These are phyloP conservation scores for Colletotrichum lupini DNA, from an alignment of 2,329 filamentous ascomycete genomes.

Conservation along the genomic window DNA sequence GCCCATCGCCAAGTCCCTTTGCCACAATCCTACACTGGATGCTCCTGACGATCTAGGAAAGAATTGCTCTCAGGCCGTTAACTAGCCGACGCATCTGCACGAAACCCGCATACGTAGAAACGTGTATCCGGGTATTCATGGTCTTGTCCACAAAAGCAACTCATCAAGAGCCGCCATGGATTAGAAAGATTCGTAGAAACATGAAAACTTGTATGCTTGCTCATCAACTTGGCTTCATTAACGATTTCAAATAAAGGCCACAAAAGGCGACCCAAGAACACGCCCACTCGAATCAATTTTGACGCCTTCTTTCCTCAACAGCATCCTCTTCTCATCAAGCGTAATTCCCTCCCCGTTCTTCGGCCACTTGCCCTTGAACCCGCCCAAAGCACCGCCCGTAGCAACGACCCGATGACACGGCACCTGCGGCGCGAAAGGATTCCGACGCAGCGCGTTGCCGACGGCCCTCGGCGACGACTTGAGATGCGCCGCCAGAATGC, in stretches of 20 bases:
- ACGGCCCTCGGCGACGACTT: constrained; percentile 80
- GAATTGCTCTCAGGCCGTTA: not conserved
- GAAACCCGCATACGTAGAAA: not conserved
- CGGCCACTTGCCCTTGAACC: constrained; percentile 96
- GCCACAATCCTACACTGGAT: not conserved
- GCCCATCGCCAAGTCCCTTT: not conserved
- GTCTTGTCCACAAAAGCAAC: not conserved
- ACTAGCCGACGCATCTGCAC: not conserved
- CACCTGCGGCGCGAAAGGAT: constrained; percentile 85
- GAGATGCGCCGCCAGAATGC: constrained; percentile 74
- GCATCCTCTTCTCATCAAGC: constrained; percentile 70
- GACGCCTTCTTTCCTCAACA: constrained; percentile 74
- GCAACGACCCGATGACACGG: constrained; percentile 87
- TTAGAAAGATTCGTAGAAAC: too few relatives aligned
- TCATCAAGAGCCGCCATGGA: not conserved
- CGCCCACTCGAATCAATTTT: constrained; percentile 69
- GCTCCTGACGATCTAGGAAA: not conserved
- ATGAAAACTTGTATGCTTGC: not conserved
- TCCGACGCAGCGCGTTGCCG: constrained; percentile 79
- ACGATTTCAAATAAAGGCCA: constrained; percentile 47
- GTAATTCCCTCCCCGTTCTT: constrained; percentile 73
- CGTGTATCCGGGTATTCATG: not conserved
- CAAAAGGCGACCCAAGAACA: constrained; percentile 68
- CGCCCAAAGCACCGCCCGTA: constrained; percentile 77
- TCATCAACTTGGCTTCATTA: not conserved